Evolutionary conservation across 495 filamentous ascomycete species (phyloP).

Genomic region (Xylaria acuta): DNA sequence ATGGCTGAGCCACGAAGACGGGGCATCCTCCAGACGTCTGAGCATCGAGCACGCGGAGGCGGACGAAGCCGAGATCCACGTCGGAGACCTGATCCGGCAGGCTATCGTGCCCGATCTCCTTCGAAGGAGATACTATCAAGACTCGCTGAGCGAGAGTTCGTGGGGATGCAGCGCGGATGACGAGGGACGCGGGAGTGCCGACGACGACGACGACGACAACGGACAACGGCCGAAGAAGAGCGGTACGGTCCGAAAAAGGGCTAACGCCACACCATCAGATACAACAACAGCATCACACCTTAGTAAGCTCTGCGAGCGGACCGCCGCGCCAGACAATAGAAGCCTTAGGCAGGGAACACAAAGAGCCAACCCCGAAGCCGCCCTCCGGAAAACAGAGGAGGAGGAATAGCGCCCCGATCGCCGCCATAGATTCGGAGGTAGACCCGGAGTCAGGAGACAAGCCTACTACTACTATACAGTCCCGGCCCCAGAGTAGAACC

Average conservation of each 20-base stretch:
- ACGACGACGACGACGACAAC: neutral
- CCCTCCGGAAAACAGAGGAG: neutral
- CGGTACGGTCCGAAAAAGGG: neutral
- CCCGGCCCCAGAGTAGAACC: no score
- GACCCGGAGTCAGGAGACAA: neutral
- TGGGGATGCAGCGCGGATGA: constrained; percentile 17
- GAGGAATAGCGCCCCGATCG: neutral
- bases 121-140: no score
- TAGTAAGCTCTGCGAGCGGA: neutral
- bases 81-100: no score
- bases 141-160: neutral
- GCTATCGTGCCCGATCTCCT: no score
- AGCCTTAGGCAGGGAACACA: neutral
- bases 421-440: neutral
- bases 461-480: no score
- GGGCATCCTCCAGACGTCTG: neutral
- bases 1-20: neutral
- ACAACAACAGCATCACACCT: neutral
- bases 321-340: neutral
- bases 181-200: neutral
- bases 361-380: neutral
- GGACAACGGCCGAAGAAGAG: neutral
- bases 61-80: neutral
- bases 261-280: neutral
- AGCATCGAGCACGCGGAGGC: neutral